Percentiles rank a stretch among this genome's conserved stretches.
Evolutionary conservation across 352 stramenopile genomes (phyloP).

Genomic region (Pythium phragmiticola): DNA sequence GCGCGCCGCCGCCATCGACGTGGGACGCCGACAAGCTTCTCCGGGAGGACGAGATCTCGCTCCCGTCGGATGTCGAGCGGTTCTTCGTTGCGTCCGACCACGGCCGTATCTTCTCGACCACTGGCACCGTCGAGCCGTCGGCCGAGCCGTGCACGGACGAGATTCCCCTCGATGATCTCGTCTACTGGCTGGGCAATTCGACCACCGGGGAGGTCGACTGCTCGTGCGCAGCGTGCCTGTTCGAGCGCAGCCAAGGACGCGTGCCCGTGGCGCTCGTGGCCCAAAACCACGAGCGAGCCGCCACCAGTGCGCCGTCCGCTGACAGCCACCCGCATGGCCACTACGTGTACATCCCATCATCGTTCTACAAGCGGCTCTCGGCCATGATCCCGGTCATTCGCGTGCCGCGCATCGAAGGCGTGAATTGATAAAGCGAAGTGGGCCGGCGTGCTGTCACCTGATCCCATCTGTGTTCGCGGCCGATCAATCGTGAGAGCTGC

Average conservation of each 20-base stretch:
- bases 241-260: slow-evolving; percentile 12
- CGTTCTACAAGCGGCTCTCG: slow-evolving; percentile 10
- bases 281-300: not conserved
- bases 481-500: too few species aligned
- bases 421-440: slow-evolving; percentile 3
- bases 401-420: slow-evolving; percentile 15
- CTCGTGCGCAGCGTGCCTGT: slow-evolving; percentile 11
- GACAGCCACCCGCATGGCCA: slow-evolving; percentile 15
- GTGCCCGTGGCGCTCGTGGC: slow-evolving; percentile 2
- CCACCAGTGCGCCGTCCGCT: too few species aligned
- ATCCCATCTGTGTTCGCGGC: too few species aligned
- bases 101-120: slow-evolving; percentile 5
- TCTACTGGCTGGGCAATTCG: slow-evolving; percentile 27
- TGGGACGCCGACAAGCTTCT: slow-evolving; percentile 4
- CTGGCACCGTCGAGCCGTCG: slow-evolving; percentile 13
- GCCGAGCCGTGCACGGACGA: slow-evolving; percentile 22
- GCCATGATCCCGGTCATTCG: slow-evolving; percentile 14
- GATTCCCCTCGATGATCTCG: slow-evolving; percentile 27
- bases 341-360: slow-evolving; percentile 34
- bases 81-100: slow-evolving; percentile 4
- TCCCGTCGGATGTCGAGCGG: not conserved
- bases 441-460: too few species aligned
- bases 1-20: not conserved
- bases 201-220: slow-evolving; percentile 26
- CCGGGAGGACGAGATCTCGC: slow-evolving; percentile 3